These are phyloP conservation scores for Phytophthora agathidicida DNA, from an alignment of 352 stramenopile genomes.

Conservation along the genomic window DNA sequence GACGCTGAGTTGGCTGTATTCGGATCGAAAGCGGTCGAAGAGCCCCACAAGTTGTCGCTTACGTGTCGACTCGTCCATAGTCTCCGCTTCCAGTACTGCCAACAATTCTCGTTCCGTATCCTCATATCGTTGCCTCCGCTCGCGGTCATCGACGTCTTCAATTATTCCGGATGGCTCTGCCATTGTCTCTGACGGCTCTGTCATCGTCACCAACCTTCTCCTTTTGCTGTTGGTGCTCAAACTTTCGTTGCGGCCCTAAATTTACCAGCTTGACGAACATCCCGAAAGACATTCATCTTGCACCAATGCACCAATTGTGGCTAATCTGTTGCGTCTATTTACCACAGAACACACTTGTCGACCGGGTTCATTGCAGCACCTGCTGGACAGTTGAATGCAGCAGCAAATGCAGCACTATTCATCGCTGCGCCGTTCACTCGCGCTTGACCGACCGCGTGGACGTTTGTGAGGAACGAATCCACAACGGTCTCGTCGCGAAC, in stretches of 20 bases:
- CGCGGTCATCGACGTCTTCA: slow-evolving; percentile 31
- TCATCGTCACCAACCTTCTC: no score
- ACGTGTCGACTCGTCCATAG: slow-evolving; percentile 50
- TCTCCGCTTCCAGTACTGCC: slow-evolving; percentile 52
- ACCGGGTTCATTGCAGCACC: slow-evolving; percentile 52
- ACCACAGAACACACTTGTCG: slow-evolving; percentile 61
- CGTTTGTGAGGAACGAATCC: slow-evolving; percentile 46
- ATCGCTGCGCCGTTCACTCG: slow-evolving; percentile 72
- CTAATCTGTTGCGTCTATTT: slow-evolving; percentile 15
- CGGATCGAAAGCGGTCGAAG: slow-evolving; percentile 69
- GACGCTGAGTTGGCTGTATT: slow-evolving; percentile 66
- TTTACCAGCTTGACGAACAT: no score
- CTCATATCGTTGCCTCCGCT: slow-evolving; percentile 44
- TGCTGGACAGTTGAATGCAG: slow-evolving; percentile 52
- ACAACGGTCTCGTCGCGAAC: slow-evolving; percentile 40
- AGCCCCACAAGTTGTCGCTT: slow-evolving; percentile 68
- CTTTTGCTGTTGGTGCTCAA: not conserved
- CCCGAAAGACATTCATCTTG: no score
- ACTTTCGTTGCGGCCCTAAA: slow-evolving; percentile 8
- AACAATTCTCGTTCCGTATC: slow-evolving; percentile 56
- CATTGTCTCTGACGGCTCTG: slow-evolving; percentile 6
- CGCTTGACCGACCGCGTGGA: slow-evolving; percentile 49
- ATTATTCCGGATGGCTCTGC: not conserved
- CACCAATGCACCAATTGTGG: no score
- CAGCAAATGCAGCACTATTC: slow-evolving; percentile 64